phyloP scores from a whole-genome alignment of 192 early-diverging fungal genomes.

The Thoreauomyces humboldtii region DNA sequence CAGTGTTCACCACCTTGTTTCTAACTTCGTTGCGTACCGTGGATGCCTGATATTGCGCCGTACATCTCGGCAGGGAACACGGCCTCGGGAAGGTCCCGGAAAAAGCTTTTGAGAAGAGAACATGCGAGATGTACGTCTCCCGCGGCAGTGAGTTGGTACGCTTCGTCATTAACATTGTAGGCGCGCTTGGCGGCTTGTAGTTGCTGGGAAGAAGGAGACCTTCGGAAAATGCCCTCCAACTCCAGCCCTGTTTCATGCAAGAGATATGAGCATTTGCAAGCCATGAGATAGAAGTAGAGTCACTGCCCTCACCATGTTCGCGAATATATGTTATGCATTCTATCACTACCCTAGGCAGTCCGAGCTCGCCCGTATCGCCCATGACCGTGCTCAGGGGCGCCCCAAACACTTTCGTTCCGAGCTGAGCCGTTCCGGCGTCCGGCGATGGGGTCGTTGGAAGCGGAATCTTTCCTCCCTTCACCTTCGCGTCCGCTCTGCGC shows the following conservation, averaged over 20 bases:
- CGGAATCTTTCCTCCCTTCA: too few relatives aligned
- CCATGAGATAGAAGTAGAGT: background rate
- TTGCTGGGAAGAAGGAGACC: conserved; percentile 71
- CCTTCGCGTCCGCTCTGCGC: too few relatives aligned
- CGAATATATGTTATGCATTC: conserved; percentile 73
- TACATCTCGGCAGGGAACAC: conserved; percentile 65
- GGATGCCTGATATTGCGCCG: conserved; percentile 51
- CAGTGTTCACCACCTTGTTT: too few relatives aligned
- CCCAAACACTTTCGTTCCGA: conserved; percentile 68
- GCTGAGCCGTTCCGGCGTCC: too few relatives aligned
- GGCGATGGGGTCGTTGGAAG: too few relatives aligned
- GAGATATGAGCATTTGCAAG: too few relatives aligned
- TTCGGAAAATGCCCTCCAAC: conserved; percentile 81
- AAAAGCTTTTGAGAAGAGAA: conserved; percentile 78
- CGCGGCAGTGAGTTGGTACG: conserved; percentile 18
- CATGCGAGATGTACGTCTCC: conserved; percentile 79
- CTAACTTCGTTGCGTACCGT: conserved; percentile 31
- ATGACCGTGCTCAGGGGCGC: conserved; percentile 71
- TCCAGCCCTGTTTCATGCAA: conserved; percentile 56
- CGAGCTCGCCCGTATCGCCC: conserved; percentile 69
- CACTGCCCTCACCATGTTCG: conserved; percentile 59
- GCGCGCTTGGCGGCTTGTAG: conserved; percentile 63
- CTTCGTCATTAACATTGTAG: conserved; percentile 37
- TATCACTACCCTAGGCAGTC: conserved; percentile 71
- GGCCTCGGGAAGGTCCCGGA: conserved; percentile 76